Base-by-base conservation (phyloP, 129 eudicot species). In the Rutidosis leptorrhynchoides region DNA sequence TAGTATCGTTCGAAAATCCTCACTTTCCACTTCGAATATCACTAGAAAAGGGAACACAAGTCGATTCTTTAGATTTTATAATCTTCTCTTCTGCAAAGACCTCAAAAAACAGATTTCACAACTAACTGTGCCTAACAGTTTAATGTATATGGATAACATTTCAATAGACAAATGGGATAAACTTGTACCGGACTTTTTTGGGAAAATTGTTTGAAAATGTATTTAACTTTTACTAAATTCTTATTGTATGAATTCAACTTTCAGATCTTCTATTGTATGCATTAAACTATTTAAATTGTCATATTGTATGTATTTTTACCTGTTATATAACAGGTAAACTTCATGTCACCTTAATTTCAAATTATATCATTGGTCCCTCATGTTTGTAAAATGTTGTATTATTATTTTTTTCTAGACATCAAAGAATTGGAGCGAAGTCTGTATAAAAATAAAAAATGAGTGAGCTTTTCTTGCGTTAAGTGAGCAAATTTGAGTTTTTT, bases 91-190 rank as follows among this genome's bases (percentile, higher is more conserved):
- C 30, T 7, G 45, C 65, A n/a, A 59, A 28, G 48, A 58, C 24
- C 49, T 23, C 68, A 74, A 65, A 54, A 22, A 55, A n/a, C n/a
- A n/a, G 56, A 63, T 74, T 21, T 56, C 78, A 52, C 61, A 74
- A 30, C 71, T 55, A 72, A n/a, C 9, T 45, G 65, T 3, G 23
- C 27, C 33, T 62, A 75, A 60, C 33, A 54, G 27, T 61, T 59
- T 15, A 67, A 56, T 60, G 37, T 75, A 75, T 70, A 68, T 67
- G 21, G 37, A 11, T 35, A 37, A 33, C 25, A 15, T 53, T 45
- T 85, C 84, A 93, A 64, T 93, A 86, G 63, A 93, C 79, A 78
- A 82, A 85, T 64, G 98, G 98, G 77, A 93, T 83, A 48, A 85
- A 78, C 86, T 80, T 93, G 89, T 89, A 86, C 82, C 73, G 77